phyloP scores from a whole-genome alignment of 2,329 filamentous ascomycete genomes.

The Eutypella sp. region DNA sequence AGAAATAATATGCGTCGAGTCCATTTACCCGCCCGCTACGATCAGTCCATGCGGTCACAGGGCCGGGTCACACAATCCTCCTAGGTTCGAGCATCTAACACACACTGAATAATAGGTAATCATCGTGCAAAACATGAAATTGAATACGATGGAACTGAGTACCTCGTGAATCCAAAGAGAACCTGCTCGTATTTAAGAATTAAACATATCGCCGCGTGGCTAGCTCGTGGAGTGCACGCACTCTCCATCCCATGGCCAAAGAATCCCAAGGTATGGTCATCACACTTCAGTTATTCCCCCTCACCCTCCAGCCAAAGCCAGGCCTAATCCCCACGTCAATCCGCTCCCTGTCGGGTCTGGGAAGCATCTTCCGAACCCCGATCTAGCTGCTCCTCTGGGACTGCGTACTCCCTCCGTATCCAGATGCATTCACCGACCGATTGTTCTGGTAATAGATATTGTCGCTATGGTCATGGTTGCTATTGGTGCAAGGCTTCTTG shows the following conservation, averaged over 20 bases:
- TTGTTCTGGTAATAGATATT: not conserved
- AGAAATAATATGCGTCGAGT: not conserved
- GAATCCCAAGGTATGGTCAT: too few relatives aligned
- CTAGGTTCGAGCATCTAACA: not conserved
- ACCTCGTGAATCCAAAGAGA: too few relatives aligned
- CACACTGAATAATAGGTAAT: not conserved
- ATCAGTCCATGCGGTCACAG: not conserved
- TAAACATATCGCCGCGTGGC: too few relatives aligned
- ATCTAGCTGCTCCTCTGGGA: not conserved
- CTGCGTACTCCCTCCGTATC: not conserved
- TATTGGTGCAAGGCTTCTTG: not conserved
- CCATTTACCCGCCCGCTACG: too few relatives aligned
- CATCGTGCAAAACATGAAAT: not conserved
- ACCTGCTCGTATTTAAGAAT: too few relatives aligned
- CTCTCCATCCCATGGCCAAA: too few relatives aligned
- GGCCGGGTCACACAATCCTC: not conserved
- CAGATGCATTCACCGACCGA: not conserved
- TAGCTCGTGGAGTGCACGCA: too few relatives aligned
- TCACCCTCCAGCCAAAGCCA: too few relatives aligned
- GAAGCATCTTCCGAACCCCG: not conserved
- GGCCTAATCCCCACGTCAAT: too few relatives aligned
- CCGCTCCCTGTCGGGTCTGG: too few relatives aligned
- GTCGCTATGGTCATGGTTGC: not conserved
- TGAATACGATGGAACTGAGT: too few relatives aligned
- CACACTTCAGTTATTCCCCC: too few relatives aligned